A percentile compares a stretch with the other conserved stretches of the same genome.
Evolutionary conservation across 225 moss, liverwort and hornwort genomes (phyloP).

Genomic region (Polytrichum formosum): DNA sequence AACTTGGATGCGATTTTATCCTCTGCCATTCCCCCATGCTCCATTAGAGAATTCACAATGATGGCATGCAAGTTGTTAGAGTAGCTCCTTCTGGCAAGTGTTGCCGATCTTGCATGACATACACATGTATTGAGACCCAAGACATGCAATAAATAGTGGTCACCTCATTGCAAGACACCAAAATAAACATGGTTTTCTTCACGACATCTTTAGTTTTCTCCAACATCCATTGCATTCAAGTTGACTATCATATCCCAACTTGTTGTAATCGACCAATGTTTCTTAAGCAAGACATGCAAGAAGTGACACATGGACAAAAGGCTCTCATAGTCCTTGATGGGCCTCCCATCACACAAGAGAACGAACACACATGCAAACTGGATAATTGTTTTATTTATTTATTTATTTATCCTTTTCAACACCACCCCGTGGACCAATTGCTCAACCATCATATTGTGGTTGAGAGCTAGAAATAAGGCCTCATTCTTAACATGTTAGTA

Average conservation of each 20-base stretch:
- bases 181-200: neutral
- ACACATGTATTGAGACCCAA: neutral
- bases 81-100: neutral
- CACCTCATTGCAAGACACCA: neutral
- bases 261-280: neutral
- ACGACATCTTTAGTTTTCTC: neutral
- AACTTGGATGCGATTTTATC: neutral
- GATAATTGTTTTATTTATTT: neutral
- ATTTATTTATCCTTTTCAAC: neutral
- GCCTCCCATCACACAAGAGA: neutral
- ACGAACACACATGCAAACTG: neutral
- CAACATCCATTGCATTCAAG: neutral
- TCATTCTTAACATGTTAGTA: neutral
- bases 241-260: neutral
- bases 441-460: neutral
- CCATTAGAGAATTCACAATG: neutral
- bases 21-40: neutral
- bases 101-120: neutral
- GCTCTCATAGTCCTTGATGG: neutral
- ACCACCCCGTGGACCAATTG: neutral
- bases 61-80: neutral
- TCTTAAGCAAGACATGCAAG: neutral
- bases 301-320: neutral
- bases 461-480: neutral
- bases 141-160: neutral